Evolutionary conservation across 768 basidiomycete genomes (phyloP), one percentile per base, ranked within the genome.

Genomic region (Macrocybe gigantea): DNA sequence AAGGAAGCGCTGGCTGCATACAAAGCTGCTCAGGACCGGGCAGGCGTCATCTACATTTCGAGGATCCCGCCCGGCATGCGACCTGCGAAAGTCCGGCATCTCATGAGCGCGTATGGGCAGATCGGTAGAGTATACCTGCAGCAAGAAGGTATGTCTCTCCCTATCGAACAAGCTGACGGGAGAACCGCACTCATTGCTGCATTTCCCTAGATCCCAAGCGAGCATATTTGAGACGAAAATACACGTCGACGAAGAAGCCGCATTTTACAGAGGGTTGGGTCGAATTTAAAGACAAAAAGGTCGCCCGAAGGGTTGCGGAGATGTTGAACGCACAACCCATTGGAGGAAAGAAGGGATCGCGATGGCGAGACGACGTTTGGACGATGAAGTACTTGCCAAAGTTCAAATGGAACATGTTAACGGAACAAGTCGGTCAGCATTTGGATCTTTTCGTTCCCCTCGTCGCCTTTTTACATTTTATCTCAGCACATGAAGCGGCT

Each of bases 341-440:
- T 50, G 96, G 95, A 30, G 93, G 92, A 2, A 94, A 92, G 72
- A 93, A 92, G 63, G 85, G 87, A 5, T 77, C 82, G 2, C 74
- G 91, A 49, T 97, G 92, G 90, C 75, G 91, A 61, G 95, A 98
- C 60, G 96, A 99, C 55, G 83, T 99, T 6, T 99, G 96, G 96
- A 97, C 96, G 48, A 95, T 98, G 93, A 95, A 95, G 62, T 99
- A 99, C 64, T 71, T 99, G 49, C 94, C 94, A 7, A 88, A 83
- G 59, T 99, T 98, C 75, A 96, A 94, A 59, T 99, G 96, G 96
- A 83, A 88, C 66, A 96, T 96, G 95, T 72, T 99, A 49, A 94
- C 92, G 5, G 96, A 98, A 66, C 95, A 97, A 77, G 85, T 99
- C 56, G 93, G 95, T 95, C 61, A 64, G 93, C 77, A 35, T 39